Conservation (phyloP, 2,329 filamentous ascomycete genomes). For the Amauroascus verrucosus region DNA sequence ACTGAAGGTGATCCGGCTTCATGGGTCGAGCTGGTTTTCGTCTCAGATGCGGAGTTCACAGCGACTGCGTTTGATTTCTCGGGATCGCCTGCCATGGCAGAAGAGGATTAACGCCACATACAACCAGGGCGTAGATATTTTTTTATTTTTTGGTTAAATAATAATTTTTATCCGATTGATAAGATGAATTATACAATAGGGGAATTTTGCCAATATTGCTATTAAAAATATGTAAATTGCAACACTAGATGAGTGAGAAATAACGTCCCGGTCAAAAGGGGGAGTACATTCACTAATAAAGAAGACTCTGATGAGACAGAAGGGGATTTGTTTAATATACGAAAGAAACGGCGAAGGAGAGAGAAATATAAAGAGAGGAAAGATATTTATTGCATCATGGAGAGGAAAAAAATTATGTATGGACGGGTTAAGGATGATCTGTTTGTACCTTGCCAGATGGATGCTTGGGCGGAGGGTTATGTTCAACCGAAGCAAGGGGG, state of each 20-base stretch:
- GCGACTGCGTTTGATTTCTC: not conserved
- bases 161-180: too few species aligned
- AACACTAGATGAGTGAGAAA: not conserved
- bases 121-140: too few species aligned
- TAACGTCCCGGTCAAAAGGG: too few species aligned
- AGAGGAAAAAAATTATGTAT: not conserved
- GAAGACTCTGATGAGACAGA: too few species aligned
- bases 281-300: not conserved
- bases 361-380: not conserved
- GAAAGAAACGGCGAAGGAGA: not conserved
- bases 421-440: too few species aligned
- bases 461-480: not conserved
- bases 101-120: not conserved
- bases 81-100: conserved; percentile 7
- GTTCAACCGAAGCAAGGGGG: not conserved
- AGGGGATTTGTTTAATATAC: not conserved
- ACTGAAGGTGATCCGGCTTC: conserved; percentile 4
- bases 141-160: too few species aligned
- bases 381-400: not conserved
- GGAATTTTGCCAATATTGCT: too few species aligned
- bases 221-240: too few species aligned
- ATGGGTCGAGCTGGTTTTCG: not conserved
- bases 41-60: not conserved
- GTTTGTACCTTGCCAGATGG: not conserved
- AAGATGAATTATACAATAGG: too few species aligned